Conservation (phyloP, 202 grass and related monocot species). For the Zizania palustris region DNA sequence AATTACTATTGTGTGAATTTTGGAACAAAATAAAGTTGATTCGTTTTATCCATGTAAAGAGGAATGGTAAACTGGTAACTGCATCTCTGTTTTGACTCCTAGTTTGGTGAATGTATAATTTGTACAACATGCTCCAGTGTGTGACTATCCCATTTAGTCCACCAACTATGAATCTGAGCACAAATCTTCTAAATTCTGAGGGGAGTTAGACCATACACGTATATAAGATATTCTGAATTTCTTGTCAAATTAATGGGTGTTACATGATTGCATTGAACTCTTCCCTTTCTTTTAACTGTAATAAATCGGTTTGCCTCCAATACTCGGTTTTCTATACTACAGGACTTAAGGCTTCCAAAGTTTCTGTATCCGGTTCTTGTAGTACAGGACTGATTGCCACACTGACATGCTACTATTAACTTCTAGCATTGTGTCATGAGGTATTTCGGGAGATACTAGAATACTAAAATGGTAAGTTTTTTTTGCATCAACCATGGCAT, state of each 20-base stretch:
- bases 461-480: background rate
- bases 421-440: background rate
- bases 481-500: too few relatives aligned
- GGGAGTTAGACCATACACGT: background rate
- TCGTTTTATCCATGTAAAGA: slow-evolving; percentile 17
- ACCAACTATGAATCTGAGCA: background rate
- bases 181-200: background rate
- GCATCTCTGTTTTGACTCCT: slow-evolving; percentile 2
- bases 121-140: background rate
- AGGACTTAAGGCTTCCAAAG: background rate
- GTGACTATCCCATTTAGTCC: slow-evolving; percentile 18
- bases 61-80: background rate
- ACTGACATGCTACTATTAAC: too few relatives aligned
- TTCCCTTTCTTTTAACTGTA: slow-evolving; percentile 7
- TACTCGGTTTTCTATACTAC: background rate
- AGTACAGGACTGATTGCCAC: background rate
- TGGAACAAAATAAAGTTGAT: slow-evolving; percentile 3
- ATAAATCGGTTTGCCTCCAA: background rate
- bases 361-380: background rate
- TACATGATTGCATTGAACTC: background rate
- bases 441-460: background rate
- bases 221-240: slow-evolving; percentile 1
- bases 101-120: slow-evolving; percentile 18
- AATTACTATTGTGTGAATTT: background rate
- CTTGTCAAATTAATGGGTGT: background rate